Evolutionary conservation across 345 rosid species (phyloP).

Genomic region (Hevea brasiliensis): DNA sequence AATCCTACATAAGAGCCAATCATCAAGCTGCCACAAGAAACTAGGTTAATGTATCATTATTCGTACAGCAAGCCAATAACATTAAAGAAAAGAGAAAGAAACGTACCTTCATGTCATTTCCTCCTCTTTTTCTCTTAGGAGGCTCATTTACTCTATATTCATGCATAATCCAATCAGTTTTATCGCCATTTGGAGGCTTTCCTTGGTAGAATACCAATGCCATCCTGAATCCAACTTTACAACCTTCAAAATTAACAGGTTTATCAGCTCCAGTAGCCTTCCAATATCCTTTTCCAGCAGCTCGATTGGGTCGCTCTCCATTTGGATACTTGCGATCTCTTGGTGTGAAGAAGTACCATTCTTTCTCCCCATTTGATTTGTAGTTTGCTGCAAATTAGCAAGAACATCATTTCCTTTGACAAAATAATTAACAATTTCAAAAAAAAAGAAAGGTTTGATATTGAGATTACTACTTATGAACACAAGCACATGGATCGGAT

Average conservation of each 20-base stretch:
- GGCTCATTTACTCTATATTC: conserved; percentile 13
- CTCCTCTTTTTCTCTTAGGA: not conserved
- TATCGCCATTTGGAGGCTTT: conserved; percentile 19
- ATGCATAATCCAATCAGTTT: conserved; percentile 37
- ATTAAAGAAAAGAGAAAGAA: too few species aligned
- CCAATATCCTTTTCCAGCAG: conserved; percentile 31
- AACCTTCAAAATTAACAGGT: not conserved
- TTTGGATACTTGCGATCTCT: conserved; percentile 26
- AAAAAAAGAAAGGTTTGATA: too few species aligned
- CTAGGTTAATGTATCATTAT: too few species aligned
- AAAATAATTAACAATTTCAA: too few species aligned
- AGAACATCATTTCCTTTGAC: too few species aligned
- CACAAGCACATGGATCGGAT: too few species aligned
- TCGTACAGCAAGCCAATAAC: too few species aligned
- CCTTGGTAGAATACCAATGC: conserved; percentile 27
- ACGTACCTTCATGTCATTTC: conserved; percentile 17
- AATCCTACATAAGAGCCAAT: conserved; percentile 27
- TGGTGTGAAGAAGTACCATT: conserved; percentile 31
- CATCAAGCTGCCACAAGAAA: conserved; percentile 23
- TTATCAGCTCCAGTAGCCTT: conserved; percentile 35
- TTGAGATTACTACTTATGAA: too few species aligned
- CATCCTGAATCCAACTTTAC: conserved; percentile 17
- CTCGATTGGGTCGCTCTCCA: conserved; percentile 24
- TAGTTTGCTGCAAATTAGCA: not conserved
- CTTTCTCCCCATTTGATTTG: conserved; percentile 14